Percentiles rank a stretch among this genome's conserved stretches.
These are phyloP conservation scores for Epichloe uncinata DNA, from an alignment of 2,329 filamentous ascomycete genomes.

Conservation along the genomic window DNA sequence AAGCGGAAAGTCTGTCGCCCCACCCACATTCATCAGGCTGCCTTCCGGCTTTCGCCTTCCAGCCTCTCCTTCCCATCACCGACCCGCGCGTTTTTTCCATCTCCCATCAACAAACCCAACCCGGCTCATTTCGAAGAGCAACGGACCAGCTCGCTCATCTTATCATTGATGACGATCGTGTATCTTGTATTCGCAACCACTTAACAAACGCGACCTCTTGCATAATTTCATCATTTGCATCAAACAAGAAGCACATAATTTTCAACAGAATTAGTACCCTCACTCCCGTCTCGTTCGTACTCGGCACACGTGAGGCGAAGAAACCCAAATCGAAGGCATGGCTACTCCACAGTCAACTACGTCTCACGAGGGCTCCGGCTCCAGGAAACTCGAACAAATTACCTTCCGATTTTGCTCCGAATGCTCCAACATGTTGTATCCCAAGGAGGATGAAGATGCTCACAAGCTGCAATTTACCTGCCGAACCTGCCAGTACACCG, in stretches of 20 bases:
- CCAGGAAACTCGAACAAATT: constrained; percentile 61
- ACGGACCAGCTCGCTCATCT: not conserved
- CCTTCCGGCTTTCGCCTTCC: not conserved
- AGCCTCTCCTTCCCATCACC: constrained; percentile 1
- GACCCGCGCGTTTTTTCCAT: not conserved
- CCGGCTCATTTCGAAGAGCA: constrained; percentile 1
- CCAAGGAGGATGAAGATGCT: constrained; percentile 77
- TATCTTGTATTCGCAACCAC: not conserved
- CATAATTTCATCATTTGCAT: not conserved
- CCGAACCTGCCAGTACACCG: constrained; percentile 86
- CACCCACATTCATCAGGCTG: not conserved
- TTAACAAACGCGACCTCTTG: not conserved
- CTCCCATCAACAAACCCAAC: constrained; percentile 1
- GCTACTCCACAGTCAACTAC: constrained; percentile 41
- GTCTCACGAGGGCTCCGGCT: constrained; percentile 27
- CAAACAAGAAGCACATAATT: constrained; percentile 1
- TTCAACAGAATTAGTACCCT: constrained; percentile 1
- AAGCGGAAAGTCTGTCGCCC: not conserved
- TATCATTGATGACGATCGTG: not conserved
- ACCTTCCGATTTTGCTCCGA: constrained; percentile 97
- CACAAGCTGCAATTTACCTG: constrained; percentile 89
- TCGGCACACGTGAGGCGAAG: not conserved
- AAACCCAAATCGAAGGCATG: constrained; percentile 26
- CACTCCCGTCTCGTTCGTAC: not conserved
- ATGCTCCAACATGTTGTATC: constrained; percentile 97